Evolutionary conservation across 78 protist species (phyloP), one percentile per base, ranked within the genome.

Genomic region (Chrysochromulina tobinii): DNA sequence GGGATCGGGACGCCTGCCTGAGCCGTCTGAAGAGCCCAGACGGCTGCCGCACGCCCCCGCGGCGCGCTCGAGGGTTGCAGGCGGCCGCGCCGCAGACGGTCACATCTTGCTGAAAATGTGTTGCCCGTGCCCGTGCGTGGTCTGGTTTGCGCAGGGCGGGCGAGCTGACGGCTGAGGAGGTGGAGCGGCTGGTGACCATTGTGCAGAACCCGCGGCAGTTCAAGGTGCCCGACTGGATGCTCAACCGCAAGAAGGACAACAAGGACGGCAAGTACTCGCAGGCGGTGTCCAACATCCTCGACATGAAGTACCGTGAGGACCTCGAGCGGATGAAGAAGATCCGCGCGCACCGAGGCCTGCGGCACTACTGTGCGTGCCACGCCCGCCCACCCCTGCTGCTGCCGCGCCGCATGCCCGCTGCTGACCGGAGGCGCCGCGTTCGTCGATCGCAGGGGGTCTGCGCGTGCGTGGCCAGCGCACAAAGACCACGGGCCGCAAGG

Each of bases 401-500:
- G 64, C 12, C 12, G 64, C 7, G 7, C 12, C 64, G 64, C 12
- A 38, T 38, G 38, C 38, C 14, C 64, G 21, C 64, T 59, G 64
- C 64, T 59, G 64, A 12, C 64, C 64, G 7, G 23, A 59, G 7
- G 12, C 12, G 64, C 17, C 25, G 23, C 15, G 72, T 66, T 66
- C 8, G 12, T 12, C 8, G 8, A 3, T 66, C 83, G 18, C 83
- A 75, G 83, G 83, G 97, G 99, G 99, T 58, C 94, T 98, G 94
- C 96, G 97, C n/a, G 99, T 99, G 89, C 97, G 99, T 79, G 99
- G 99, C 90, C 99, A 99, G 96, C 99, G 97, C 98, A 99, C 99
- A 73, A 97, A 97, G 97, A 98, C 99, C 81, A 98, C 99, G 8
- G 99, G 99, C 50, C 98, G 98, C 92, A 93, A 95, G 72, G 98